Conservation (phyloP, 192 early-diverging fungal genomes). For the Coemansia sp. region DNA sequence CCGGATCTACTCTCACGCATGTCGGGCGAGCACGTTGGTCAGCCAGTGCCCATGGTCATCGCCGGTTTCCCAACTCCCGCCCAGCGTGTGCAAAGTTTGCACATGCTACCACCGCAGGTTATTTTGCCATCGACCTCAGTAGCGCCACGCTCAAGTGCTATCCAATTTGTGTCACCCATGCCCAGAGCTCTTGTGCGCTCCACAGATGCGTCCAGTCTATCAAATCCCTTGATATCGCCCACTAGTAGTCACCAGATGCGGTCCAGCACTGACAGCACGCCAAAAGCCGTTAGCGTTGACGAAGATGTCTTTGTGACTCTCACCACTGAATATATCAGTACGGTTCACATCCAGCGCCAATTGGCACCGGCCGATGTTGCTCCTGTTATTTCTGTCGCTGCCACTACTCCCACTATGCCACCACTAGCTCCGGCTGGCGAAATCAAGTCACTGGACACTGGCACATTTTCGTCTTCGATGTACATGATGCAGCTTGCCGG, state of each 20-base stretch:
- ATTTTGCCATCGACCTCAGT: not conserved
- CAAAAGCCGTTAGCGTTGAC: not conserved
- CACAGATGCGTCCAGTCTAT: not conserved
- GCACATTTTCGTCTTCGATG: not conserved
- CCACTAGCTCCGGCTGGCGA: not conserved
- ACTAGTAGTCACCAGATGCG: not conserved
- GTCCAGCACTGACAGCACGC: not conserved
- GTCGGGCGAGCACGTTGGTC: not conserved
- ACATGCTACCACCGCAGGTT: not conserved
- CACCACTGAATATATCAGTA: slow-evolving; percentile 11
- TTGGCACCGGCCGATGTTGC: not conserved
- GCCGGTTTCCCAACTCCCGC: not conserved
- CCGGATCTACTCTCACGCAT: not conserved
- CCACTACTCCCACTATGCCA: not conserved
- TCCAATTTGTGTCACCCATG: not conserved
- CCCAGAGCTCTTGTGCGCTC: not conserved
- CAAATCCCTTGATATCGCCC: not conserved
- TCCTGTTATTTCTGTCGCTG: not conserved
- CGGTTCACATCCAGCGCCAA: slow-evolving; percentile 12
- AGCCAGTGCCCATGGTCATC: not conserved
- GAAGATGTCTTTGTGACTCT: slow-evolving; percentile 9
- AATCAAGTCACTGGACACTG: slow-evolving; percentile 18
- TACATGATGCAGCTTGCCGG: slow-evolving; percentile 40
- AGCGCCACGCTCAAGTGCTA: not conserved
- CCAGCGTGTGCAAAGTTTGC: not conserved